Base-by-base conservation (phyloP, 257 asterid genomes). In the Przewalskia tangutica region DNA sequence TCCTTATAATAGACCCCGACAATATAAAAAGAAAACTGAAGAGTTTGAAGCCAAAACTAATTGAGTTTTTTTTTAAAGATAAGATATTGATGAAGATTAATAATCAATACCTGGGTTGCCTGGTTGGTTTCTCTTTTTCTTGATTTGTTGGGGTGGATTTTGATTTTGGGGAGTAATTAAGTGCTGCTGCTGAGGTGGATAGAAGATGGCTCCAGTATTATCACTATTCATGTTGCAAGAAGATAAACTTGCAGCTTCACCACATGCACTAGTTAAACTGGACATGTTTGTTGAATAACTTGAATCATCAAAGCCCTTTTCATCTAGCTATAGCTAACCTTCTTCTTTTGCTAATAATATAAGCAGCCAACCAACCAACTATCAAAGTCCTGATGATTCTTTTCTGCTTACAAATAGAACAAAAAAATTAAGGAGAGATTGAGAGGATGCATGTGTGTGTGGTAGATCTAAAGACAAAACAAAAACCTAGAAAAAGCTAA, bases 121-220 rank as follows among this genome's bases (percentile, higher is more conserved):
- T 18, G 99, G 95, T 77, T 89, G 96, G 82, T 87, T 93, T 85
- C 99, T 91, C 89, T 89, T 95, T 83, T 85, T 95, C 93, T 93
- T 95, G 85, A 76, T 5, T 8, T 85, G 77, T 10, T 91, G 94
- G 2, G 80, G 82, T 67, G 84, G 87, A 46, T 84, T 60, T 79
- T 84, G 88, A 87, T 81, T 11, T 42, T 66, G 73, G 32, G 81
- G 83, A 20, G 87, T 68, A 64, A 77, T 82, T 63, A 84, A 81
- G 77, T 82, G 84, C 50, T 27, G 32, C 32, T 27, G 32, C 32
- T 84, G 89, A 13, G 79, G 85, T 7, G 87, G 88, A 59, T 86
- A 36, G 58, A 14, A 88, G 7, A 83, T 82, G 67, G 83, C 85
- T 64, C 85, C 88, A 44, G 16, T 42, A 40, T 17, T 71, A 81